These are phyloP conservation scores for Dictyostelium firmibasis DNA, from an alignment of 78 protist species.

Conservation along the genomic window DNA sequence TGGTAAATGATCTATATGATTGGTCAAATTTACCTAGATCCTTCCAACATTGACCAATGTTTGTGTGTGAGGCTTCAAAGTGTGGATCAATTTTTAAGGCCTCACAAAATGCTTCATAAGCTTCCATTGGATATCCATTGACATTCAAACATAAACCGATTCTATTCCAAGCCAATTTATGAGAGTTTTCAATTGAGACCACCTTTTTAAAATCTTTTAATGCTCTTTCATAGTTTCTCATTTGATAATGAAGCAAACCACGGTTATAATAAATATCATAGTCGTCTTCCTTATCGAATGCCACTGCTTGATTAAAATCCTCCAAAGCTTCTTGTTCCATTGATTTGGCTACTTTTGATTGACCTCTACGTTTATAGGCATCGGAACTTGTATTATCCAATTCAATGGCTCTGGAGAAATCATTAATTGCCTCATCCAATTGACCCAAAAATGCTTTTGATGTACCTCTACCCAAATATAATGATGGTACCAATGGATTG, in stretches of 20 bases:
- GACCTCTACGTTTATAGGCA: constrained; percentile 77
- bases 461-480: constrained; percentile 83
- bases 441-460: constrained; percentile 62
- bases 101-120: not conserved
- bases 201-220: constrained; percentile 52
- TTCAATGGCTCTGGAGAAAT: constrained; percentile 64
- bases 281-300: constrained; percentile 29
- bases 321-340: constrained; percentile 55
- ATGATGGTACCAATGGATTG: constrained; percentile 61
- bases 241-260: constrained; percentile 50
- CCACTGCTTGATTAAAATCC: constrained; percentile 58
- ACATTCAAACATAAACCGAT: constrained; percentile 71
- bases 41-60: constrained; percentile 67
- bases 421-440: constrained; percentile 40
- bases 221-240: constrained; percentile 73
- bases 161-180: constrained; percentile 81
- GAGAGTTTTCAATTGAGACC: not conserved
- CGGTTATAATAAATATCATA: constrained; percentile 62
- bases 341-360: constrained; percentile 43
- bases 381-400: constrained; percentile 56
- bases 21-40: constrained; percentile 53
- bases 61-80: constrained; percentile 63
- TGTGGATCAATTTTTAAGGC: constrained; percentile 51
- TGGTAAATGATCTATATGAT: constrained; percentile 6
- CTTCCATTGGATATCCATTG: constrained; percentile 64